phyloP scores from a whole-genome alignment of 345 rosid genomes.

The Litchi chinensis region DNA sequence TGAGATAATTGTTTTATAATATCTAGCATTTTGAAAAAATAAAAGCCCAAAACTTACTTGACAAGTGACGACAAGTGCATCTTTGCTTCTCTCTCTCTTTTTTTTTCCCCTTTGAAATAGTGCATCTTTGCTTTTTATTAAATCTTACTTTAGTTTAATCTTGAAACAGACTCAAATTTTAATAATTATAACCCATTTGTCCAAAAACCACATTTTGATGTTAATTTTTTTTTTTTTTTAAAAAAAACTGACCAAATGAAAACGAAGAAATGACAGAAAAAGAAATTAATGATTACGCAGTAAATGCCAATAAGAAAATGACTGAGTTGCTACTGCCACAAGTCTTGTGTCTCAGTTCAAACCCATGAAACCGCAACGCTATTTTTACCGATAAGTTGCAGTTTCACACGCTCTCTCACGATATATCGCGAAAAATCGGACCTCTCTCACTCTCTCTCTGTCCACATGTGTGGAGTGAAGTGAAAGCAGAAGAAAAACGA shows the following conservation, averaged over 20 bases:
- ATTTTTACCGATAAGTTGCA: constrained; percentile 20
- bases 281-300: constrained; percentile 7
- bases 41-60: not conserved
- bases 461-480: too few species aligned
- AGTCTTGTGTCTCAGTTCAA: constrained; percentile 11
- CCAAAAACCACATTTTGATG: not conserved
- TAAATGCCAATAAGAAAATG: constrained; percentile 13
- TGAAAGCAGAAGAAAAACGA: not conserved
- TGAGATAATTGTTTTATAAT: too few species aligned
- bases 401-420: constrained; percentile 5
- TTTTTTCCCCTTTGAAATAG: not conserved
- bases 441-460: not conserved
- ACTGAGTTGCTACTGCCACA: constrained; percentile 2
- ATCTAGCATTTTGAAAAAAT: too few species aligned
- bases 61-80: not conserved
- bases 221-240: too few species aligned
- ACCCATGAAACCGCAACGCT: not conserved
- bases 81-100: too few species aligned
- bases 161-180: too few species aligned
- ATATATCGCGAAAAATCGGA: constrained; percentile 5
- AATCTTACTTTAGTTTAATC: not conserved
- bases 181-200: too few species aligned
- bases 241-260: not conserved
- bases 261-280: too few species aligned
- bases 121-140: not conserved